A percentile compares a stretch with the other conserved stretches of the same genome.
Conservation (phyloP, 2,329 filamentous ascomycete genomes). For the Cercospora sp. region DNA sequence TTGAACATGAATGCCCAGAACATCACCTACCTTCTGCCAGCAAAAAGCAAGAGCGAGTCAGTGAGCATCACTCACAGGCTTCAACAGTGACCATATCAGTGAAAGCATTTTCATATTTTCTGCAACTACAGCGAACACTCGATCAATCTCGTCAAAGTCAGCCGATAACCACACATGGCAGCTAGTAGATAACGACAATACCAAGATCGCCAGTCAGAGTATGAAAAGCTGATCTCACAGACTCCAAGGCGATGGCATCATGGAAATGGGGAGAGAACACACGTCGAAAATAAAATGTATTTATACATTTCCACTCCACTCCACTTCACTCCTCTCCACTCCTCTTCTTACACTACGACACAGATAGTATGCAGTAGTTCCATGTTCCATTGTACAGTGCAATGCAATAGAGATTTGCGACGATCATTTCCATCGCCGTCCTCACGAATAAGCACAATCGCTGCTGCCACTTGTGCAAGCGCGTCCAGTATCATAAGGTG, state of each 20-base stretch:
- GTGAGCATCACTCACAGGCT: not conserved
- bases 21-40: not conserved
- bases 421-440: not conserved
- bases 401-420: not conserved
- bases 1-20: not conserved
- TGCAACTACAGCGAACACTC: too few species aligned
- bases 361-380: not conserved
- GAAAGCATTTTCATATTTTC: too few species aligned
- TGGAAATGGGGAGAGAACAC: not conserved
- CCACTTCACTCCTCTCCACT: not conserved
- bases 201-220: not conserved
- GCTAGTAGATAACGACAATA: too few species aligned
- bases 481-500: not conserved
- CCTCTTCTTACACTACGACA: not conserved
- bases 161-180: too few species aligned
- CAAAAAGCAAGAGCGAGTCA: not conserved
- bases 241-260: not conserved
- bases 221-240: not conserved
- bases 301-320: constrained; percentile 2
- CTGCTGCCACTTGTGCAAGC: not conserved
- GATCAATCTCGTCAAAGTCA: too few species aligned
- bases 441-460: not conserved
- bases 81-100: not conserved
- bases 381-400: not conserved
- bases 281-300: not conserved